Conservation (phyloP, 768 basidiomycete species). For the Rhizopogon salebrosus region DNA sequence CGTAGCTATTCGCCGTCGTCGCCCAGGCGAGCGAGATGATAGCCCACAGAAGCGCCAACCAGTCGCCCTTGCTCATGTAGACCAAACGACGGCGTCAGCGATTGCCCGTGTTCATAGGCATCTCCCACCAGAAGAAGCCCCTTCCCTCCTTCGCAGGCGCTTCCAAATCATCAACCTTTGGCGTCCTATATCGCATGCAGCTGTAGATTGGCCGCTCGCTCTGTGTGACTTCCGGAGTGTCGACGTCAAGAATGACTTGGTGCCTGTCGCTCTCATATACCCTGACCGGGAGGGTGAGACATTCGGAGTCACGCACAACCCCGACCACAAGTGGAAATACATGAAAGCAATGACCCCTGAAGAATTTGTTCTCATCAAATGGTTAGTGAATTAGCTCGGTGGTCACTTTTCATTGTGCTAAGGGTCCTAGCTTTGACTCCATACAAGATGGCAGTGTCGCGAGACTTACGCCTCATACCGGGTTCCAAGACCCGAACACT, state of each 20-base stretch:
- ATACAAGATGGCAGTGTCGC: constrained; percentile 30
- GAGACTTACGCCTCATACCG: constrained; percentile 28
- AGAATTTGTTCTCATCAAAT: constrained; percentile 45
- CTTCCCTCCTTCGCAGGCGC: constrained; percentile 34
- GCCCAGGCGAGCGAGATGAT: constrained; percentile 31
- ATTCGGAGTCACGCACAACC: constrained; percentile 32
- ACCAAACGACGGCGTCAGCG: constrained; percentile 38
- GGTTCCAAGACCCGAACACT: constrained; percentile 29
- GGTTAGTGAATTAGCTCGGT: constrained; percentile 24
- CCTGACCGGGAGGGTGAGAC: constrained; percentile 42
- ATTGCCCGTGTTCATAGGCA: constrained; percentile 39
- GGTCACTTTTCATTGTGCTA: background rate
- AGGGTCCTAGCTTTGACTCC: constrained; percentile 26
- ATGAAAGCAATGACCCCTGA: constrained; percentile 37
- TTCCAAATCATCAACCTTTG: constrained; percentile 54
- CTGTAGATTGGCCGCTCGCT: constrained; percentile 45
- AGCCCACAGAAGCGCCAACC: constrained; percentile 39
- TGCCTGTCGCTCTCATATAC: constrained; percentile 33
- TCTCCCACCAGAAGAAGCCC: constrained; percentile 35
- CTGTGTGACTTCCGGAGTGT: constrained; percentile 44
- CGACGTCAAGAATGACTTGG: constrained; percentile 32
- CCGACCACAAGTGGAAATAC: constrained; percentile 41
- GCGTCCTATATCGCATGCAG: constrained; percentile 43
- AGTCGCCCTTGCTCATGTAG: constrained; percentile 37
- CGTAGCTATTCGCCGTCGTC: constrained; percentile 38